These are phyloP conservation scores for Nothopassalora personata DNA, from an alignment of 2,329 filamentous ascomycete species.

Conservation along the genomic window DNA sequence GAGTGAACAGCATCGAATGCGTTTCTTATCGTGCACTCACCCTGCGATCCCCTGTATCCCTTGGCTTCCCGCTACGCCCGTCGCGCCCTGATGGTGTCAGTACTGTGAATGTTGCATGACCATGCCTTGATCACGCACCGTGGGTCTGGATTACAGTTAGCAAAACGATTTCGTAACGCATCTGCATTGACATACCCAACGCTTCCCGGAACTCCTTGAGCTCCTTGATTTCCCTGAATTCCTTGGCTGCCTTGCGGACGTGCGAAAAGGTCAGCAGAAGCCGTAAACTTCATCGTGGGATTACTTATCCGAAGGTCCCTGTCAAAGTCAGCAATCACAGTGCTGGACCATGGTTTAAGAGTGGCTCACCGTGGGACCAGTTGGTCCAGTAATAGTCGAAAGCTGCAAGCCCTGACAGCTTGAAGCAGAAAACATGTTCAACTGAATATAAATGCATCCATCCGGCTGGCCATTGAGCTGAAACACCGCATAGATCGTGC, in stretches of 20 bases:
- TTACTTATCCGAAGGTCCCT: too few relatives aligned
- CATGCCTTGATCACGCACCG: not conserved
- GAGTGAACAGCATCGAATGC: too few relatives aligned
- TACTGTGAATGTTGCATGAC: not conserved
- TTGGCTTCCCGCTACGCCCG: not conserved
- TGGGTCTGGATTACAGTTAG: not conserved
- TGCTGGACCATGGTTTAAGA: too few relatives aligned
- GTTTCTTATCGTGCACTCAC: too few relatives aligned
- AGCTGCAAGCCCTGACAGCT: slow-evolving; percentile 22
- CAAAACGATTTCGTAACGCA: not conserved
- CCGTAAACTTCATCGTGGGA: too few relatives aligned
- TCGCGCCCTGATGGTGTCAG: not conserved
- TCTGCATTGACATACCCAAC: not conserved
- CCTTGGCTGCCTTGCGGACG: not conserved
- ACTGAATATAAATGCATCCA: slow-evolving; percentile 11
- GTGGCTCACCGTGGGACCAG: not conserved
- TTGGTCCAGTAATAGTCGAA: slow-evolving; percentile 20
- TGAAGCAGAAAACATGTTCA: slow-evolving; percentile 24
- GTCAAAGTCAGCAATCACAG: too few relatives aligned
- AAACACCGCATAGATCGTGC: too few relatives aligned
- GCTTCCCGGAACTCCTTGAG: slow-evolving; percentile 1
- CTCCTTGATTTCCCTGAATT: not conserved
- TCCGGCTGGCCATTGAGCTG: too few relatives aligned
- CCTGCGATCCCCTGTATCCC: not conserved
- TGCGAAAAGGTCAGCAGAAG: too few relatives aligned